Conservation (phyloP, 1,284 basidiomycete genomes). For the Apiotrichum gracile region DNA sequence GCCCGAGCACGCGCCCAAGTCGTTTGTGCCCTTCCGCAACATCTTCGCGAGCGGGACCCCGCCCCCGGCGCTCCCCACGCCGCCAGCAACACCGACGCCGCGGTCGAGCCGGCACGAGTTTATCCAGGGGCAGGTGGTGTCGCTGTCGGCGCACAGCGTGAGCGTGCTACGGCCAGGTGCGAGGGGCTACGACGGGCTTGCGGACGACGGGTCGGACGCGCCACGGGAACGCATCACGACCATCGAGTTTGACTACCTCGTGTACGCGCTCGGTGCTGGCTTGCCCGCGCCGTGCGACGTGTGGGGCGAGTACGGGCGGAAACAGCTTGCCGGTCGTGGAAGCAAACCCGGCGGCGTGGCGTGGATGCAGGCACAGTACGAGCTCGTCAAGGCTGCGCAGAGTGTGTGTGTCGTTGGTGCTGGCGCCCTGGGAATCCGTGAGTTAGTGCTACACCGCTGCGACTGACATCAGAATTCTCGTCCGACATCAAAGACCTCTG, state of each 20-base stretch:
- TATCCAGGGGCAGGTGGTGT: slow-evolving; percentile 53
- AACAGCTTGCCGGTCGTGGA: slow-evolving; percentile 22
- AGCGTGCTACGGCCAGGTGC: slow-evolving; percentile 45
- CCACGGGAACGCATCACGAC: slow-evolving; percentile 18
- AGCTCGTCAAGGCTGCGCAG: slow-evolving; percentile 37
- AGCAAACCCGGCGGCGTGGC: slow-evolving; percentile 33
- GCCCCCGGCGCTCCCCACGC: slow-evolving; percentile 3
- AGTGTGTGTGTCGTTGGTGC: slow-evolving; percentile 49
- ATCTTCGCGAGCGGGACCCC: slow-evolving; percentile 14
- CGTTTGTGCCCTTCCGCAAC: slow-evolving; percentile 61
- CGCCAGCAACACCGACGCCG: not conserved
- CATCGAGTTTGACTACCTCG: slow-evolving; percentile 47
- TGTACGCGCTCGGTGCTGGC: slow-evolving; percentile 47
- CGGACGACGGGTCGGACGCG: slow-evolving; percentile 5
- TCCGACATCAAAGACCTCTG: slow-evolving; percentile 49
- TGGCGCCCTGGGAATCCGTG: slow-evolving; percentile 51
- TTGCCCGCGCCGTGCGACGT: slow-evolving; percentile 46
- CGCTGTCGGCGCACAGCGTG: slow-evolving; percentile 50
- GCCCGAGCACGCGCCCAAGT: slow-evolving; percentile 49
- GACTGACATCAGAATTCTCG: slow-evolving; percentile 44
- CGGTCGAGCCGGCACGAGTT: slow-evolving; percentile 31
- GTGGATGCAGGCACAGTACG: slow-evolving; percentile 25
- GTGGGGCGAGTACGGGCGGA: slow-evolving; percentile 29
- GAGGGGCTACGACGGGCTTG: slow-evolving; percentile 7
- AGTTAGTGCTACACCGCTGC: no score